phyloP scores from a whole-genome alignment of 371 early-diverging fungal genomes.

The Mortierella sp. region DNA sequence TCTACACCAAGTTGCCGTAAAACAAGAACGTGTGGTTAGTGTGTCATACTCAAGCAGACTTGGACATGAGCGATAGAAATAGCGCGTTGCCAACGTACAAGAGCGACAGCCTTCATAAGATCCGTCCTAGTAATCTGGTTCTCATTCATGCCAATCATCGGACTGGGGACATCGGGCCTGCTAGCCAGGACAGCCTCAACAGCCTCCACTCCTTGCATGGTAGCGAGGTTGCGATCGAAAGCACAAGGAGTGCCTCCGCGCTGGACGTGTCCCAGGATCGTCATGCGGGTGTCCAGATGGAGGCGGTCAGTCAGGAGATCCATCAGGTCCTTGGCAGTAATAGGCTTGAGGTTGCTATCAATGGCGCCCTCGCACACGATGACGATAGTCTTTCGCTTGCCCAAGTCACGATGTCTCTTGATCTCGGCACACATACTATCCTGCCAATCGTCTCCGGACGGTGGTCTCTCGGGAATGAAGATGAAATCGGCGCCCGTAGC shows the following conservation, averaged over 20 bases:
- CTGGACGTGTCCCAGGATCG: conserved; percentile 98
- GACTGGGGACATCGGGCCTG: conserved; percentile 87
- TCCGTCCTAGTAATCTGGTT: conserved; percentile 89
- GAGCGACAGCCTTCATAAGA: conserved; percentile 92
- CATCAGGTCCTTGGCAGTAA: conserved; percentile 89
- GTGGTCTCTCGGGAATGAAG: conserved; percentile 98
- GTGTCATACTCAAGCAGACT: background rate
- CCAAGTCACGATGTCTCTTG: conserved; percentile 80
- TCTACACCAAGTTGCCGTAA: conserved; percentile 57
- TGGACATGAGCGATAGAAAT: too few species aligned
- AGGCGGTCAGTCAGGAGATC: conserved; percentile 83
- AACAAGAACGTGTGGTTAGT: background rate
- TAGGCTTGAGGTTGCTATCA: conserved; percentile 90
- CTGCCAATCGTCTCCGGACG: conserved; percentile 89
- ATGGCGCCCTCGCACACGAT: conserved; percentile 99
- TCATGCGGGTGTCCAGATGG: conserved; percentile 94
- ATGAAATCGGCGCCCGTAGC: conserved; percentile 97
- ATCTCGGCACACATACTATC: conserved; percentile 82
- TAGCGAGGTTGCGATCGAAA: conserved; percentile 94
- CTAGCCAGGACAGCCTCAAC: conserved; percentile 94
- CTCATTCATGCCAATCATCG: conserved; percentile 92
- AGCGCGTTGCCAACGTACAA: too few species aligned
- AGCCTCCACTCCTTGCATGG: conserved; percentile 95
- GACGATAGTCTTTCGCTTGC: conserved; percentile 93
- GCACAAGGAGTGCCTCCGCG: conserved; percentile 98